Conservation (phyloP, 2,329 filamentous ascomycete genomes). For the Phaeophleospora eucalypticola region DNA sequence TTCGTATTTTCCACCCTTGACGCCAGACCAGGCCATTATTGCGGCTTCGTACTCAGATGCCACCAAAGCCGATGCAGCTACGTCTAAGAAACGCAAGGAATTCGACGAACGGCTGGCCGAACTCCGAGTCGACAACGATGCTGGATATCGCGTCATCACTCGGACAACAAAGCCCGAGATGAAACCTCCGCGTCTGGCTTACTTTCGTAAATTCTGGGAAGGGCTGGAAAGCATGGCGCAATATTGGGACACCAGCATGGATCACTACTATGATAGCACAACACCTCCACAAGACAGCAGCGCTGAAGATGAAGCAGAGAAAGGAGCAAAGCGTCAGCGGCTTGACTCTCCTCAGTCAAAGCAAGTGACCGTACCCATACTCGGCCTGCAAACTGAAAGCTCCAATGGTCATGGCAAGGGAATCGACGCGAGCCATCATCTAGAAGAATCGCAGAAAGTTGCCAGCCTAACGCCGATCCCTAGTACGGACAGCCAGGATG, state of each 20-base stretch:
- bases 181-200: conserved; percentile 48
- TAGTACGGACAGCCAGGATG: neutral
- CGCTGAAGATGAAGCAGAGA: conserved; percentile 12
- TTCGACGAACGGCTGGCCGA: conserved; percentile 50
- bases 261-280: conserved; percentile 48
- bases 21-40: conserved; percentile 29
- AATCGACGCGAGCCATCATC: neutral
- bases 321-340: conserved; percentile 25
- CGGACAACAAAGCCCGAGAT: conserved; percentile 46
- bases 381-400: neutral
- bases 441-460: neutral
- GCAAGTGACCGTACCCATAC: conserved; percentile 2
- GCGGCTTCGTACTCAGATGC: conserved; percentile 16
- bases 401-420: neutral
- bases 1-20: conserved; percentile 37
- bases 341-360: conserved; percentile 14
- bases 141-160: conserved; percentile 54
- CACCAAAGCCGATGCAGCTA: conserved; percentile 43
- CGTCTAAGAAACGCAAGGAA: conserved; percentile 45
- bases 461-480: conserved; percentile 2
- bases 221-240: conserved; percentile 56
- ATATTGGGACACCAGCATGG: conserved; percentile 59
- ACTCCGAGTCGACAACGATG: conserved; percentile 52
- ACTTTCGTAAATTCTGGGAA: conserved; percentile 59
- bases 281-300: conserved; percentile 20